A percentile compares a stretch with the other conserved stretches of the same genome.
Evolutionary conservation across 441 rosid species (phyloP).

Genomic region (Breynia disticha): DNA sequence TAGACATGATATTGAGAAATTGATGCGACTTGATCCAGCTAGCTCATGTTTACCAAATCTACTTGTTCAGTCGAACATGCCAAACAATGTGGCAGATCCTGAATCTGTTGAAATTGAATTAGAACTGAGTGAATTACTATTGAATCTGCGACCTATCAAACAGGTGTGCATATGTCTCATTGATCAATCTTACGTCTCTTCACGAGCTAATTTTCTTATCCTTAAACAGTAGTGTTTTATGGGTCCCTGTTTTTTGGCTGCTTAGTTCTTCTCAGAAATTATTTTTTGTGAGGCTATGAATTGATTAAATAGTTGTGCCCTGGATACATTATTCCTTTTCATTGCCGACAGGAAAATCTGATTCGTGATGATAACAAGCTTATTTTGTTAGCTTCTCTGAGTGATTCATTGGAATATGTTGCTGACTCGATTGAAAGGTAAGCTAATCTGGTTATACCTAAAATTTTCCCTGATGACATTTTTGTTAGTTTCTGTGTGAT

Average conservation of each 20-base stretch:
- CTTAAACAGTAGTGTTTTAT: background rate
- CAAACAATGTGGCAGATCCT: slow-evolving; percentile 29
- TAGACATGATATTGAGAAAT: slow-evolving; percentile 92
- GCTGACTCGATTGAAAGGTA: slow-evolving; percentile 97
- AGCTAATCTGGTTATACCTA: slow-evolving; percentile 16
- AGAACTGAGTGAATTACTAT: slow-evolving; percentile 60
- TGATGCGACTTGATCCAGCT: slow-evolving; percentile 86
- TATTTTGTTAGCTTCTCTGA: slow-evolving; percentile 86
- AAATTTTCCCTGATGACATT: background rate
- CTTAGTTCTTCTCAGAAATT: slow-evolving; percentile 3
- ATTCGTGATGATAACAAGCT: slow-evolving; percentile 93
- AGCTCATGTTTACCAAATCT: slow-evolving; percentile 65
- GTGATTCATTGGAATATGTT: slow-evolving; percentile 97
- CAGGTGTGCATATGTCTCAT: slow-evolving; percentile 38
- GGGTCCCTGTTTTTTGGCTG: background rate
- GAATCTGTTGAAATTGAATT: slow-evolving; percentile 49
- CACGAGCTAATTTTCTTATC: background rate
- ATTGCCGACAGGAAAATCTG: slow-evolving; percentile 65
- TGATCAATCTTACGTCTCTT: background rate
- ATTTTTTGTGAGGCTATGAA: background rate
- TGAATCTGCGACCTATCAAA: slow-evolving; percentile 72
- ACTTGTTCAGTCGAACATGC: slow-evolving; percentile 31
- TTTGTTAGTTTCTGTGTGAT: background rate
- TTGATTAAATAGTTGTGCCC: background rate
- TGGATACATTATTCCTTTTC: background rate